These are phyloP conservation scores for Hymenoscyphus salicellus DNA, from an alignment of 2,329 filamentous ascomycete genomes.

Conservation along the genomic window DNA sequence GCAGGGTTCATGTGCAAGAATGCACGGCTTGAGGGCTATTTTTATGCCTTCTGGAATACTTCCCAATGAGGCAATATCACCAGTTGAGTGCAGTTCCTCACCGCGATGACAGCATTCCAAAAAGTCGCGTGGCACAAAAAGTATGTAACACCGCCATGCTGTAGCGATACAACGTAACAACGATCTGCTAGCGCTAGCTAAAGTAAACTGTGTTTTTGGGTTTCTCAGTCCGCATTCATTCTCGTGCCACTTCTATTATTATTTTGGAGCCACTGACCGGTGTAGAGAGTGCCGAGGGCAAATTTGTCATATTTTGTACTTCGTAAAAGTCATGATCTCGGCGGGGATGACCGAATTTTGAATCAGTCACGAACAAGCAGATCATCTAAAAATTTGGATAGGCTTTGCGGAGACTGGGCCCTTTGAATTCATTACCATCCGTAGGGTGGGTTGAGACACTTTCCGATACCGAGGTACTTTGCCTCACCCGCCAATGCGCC, in stretches of 20 bases:
- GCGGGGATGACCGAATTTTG: background rate
- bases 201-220: background rate
- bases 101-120: background rate
- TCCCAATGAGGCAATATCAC: background rate
- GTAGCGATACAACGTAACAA: conserved; percentile 12
- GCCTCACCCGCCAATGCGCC: background rate
- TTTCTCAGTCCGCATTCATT: background rate
- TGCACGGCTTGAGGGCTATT: background rate
- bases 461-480: background rate
- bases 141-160: background rate
- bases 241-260: background rate
- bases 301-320: background rate
- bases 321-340: background rate
- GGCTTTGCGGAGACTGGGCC: background rate
- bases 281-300: background rate
- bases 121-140: background rate
- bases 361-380: background rate
- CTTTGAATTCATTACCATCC: background rate
- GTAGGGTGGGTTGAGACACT: background rate
- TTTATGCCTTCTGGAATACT: conserved; percentile 1
- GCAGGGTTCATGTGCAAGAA: background rate
- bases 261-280: no score
- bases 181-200: background rate
- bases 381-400: background rate
- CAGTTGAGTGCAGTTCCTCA: background rate